A percentile compares a stretch with the other conserved stretches of the same genome.
Evolutionary conservation across 495 filamentous ascomycete species (phyloP).

Genomic region (Parathielavia appendiculata): DNA sequence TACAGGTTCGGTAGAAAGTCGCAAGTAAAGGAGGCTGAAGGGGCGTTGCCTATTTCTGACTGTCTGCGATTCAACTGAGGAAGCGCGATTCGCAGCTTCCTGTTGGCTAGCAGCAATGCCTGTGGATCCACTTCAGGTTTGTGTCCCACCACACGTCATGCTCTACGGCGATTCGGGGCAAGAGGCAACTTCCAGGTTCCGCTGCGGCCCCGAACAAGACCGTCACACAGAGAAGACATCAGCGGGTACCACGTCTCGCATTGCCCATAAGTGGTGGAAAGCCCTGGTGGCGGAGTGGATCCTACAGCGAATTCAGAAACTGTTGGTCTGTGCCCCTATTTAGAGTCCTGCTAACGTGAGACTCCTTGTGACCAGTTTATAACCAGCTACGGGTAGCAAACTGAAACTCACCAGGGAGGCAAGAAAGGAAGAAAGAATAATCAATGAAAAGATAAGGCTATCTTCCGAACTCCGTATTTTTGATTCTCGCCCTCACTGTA

Average conservation of each 20-base stretch:
- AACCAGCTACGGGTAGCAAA: not conserved
- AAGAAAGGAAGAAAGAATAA: too few species aligned
- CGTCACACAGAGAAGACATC: slow-evolving; percentile 5
- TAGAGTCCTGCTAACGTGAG: too few species aligned
- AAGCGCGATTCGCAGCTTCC: not conserved
- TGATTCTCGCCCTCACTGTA: too few species aligned
- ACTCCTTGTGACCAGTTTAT: not conserved
- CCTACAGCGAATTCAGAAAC: slow-evolving; percentile 1
- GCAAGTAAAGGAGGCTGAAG: not conserved
- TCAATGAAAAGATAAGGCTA: too few species aligned
- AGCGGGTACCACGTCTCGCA: too few species aligned
- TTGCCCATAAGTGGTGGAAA: not conserved
- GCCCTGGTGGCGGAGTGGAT: not conserved
- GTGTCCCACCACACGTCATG: slow-evolving; percentile 12
- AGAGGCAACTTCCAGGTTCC: not conserved
- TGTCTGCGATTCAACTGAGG: too few species aligned
- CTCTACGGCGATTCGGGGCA: slow-evolving; percentile 1
- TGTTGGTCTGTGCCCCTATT: slow-evolving; percentile 4
- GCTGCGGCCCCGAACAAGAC: slow-evolving; percentile 9
- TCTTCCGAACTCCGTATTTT: too few species aligned
- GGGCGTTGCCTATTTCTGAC: not conserved
- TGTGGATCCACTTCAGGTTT: not conserved
- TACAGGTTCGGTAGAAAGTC: not conserved
- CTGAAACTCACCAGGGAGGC: too few species aligned
- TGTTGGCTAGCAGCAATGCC: slow-evolving; percentile 3